A percentile compares a stretch with the other conserved stretches of the same genome.
Conservation (phyloP, 768 basidiomycete species). For the Guyanaporus albipodus region DNA sequence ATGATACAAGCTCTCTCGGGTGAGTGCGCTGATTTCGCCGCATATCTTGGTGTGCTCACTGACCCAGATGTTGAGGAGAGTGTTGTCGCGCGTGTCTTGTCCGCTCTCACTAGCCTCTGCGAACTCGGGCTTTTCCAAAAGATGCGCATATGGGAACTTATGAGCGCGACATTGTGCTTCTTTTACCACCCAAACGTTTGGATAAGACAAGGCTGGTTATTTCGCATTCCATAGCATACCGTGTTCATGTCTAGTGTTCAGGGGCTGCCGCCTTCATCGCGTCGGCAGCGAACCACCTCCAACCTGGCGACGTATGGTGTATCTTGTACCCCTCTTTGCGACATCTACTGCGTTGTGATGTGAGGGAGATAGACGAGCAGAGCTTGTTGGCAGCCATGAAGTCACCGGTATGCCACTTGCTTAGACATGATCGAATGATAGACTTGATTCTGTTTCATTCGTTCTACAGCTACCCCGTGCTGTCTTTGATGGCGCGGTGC, state of each 20-base stretch:
- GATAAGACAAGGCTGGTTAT: conserved; percentile 81
- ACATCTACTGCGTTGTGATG: conserved; percentile 81
- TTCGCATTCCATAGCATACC: background rate
- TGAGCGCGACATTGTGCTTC: conserved; percentile 84
- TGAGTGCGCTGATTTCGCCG: conserved; percentile 30
- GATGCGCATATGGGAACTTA: conserved; percentile 96
- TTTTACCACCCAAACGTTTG: conserved; percentile 93
- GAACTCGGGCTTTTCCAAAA: conserved; percentile 89
- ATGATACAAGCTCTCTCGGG: conserved; percentile 96
- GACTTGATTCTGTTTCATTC: background rate
- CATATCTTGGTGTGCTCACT: conserved; percentile 4
- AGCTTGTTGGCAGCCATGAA: conserved; percentile 75
- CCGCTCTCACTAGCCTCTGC: conserved; percentile 81
- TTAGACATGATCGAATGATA: background rate
- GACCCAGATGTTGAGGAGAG: conserved; percentile 86
- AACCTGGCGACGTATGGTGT: conserved; percentile 91
- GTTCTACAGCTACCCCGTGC: conserved; percentile 52
- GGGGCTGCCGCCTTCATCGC: conserved; percentile 87
- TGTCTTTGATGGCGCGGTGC: conserved; percentile 79
- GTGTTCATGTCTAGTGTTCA: conserved; percentile 29
- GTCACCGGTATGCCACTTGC: conserved; percentile 57
- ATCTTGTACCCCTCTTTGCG: conserved; percentile 90
- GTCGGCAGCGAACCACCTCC: conserved; percentile 77
- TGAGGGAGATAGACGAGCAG: conserved; percentile 67
- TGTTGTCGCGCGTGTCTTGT: conserved; percentile 88